Evolutionary conservation across 495 filamentous ascomycete species (phyloP).

Genomic region (Daldinia childiae): DNA sequence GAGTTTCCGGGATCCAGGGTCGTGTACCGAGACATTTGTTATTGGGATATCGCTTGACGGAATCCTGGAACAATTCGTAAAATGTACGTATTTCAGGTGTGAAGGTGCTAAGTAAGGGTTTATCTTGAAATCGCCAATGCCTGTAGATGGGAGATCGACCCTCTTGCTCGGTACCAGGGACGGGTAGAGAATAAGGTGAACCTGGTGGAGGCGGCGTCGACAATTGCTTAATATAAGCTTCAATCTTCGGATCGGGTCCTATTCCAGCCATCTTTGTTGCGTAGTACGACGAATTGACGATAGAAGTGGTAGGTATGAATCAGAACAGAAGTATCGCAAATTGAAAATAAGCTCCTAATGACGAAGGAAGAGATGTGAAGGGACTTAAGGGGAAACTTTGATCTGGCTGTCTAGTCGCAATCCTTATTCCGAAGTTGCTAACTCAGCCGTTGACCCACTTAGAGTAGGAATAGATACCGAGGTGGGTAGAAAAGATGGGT

Average conservation of each 20-base stretch:
- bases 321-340: not conserved
- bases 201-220: conserved; percentile 66
- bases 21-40: conserved; percentile 81
- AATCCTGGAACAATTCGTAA: conserved; percentile 83
- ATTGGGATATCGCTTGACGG: conserved; percentile 64
- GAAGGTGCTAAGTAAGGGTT: conserved; percentile 73
- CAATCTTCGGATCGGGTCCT: conserved; percentile 43
- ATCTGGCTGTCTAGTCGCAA: conserved; percentile 11
- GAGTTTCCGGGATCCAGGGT: conserved; percentile 77
- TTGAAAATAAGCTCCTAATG: not conserved
- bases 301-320: not conserved
- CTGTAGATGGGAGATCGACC: conserved; percentile 83
- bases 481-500: conserved; percentile 1
- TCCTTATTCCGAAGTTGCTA: conserved; percentile 19
- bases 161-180: conserved; percentile 77
- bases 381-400: conserved; percentile 6
- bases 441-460: conserved; percentile 24
- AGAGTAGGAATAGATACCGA: conserved; percentile 19
- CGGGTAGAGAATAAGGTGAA: conserved; percentile 68
- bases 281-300: not conserved
- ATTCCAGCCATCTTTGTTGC: conserved; percentile 32
- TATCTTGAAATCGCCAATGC: conserved; percentile 78
- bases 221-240: conserved; percentile 54
- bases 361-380: conserved; percentile 1
- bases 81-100: conserved; percentile 77